Conservation (phyloP, 2,329 filamentous ascomycete species). For the Xylaria sp. region DNA sequence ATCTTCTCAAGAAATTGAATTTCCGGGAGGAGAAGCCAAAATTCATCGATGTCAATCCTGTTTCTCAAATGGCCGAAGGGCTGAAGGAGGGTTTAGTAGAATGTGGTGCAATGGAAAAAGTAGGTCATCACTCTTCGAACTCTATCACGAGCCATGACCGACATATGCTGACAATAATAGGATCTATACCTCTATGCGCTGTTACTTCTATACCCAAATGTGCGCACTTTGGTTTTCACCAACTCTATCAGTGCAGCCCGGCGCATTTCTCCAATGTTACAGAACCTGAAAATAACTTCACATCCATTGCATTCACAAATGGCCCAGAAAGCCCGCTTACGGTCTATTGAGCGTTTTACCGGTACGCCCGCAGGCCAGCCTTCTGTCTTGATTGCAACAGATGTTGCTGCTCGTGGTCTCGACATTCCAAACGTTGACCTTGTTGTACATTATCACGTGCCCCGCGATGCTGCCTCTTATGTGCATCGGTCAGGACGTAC, state of each 20-base stretch:
- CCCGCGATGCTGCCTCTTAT: constrained; percentile 88
- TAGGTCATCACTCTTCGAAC: constrained; percentile 42
- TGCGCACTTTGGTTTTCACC: constrained; percentile 87
- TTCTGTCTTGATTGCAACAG: constrained; percentile 85
- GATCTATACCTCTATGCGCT: constrained; percentile 93
- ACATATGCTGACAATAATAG: constrained; percentile 45
- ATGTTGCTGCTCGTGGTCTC: constrained; percentile 90
- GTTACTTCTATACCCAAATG: constrained; percentile 79
- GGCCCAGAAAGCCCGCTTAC: constrained; percentile 93
- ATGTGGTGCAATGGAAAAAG: constrained; percentile 92
- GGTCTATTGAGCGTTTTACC: constrained; percentile 88
- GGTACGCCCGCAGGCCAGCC: constrained; percentile 58
- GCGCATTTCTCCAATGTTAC: constrained; percentile 81
- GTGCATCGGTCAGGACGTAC: constrained; percentile 95
- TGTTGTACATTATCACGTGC: constrained; percentile 94
- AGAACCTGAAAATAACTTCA: constrained; percentile 78
- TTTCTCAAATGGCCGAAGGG: constrained; percentile 83
- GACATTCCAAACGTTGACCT: constrained; percentile 91
- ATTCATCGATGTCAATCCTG: constrained; percentile 90
- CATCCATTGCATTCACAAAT: constrained; percentile 89
- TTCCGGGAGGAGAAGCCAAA: constrained; percentile 85
- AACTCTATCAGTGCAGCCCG: constrained; percentile 95
- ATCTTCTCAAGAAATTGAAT: constrained; percentile 86
- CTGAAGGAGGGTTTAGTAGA: constrained; percentile 91
- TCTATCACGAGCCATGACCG: neutral